Percentiles rank a stretch among this genome's conserved stretches.
Evolutionary conservation across 805 yeast genomes (phyloP).

Genomic region (Myxozyma mucilagina): DNA sequence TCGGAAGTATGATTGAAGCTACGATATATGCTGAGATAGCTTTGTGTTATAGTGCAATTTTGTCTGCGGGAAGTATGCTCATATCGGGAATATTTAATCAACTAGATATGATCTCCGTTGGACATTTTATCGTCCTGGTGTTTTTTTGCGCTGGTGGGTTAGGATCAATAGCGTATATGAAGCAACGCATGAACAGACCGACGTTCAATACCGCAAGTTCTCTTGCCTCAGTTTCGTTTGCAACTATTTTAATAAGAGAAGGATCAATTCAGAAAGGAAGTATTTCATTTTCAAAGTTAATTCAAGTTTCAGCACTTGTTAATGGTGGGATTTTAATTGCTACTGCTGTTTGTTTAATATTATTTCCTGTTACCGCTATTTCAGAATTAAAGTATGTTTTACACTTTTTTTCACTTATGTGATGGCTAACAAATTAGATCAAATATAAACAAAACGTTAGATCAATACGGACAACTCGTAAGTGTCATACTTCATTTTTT

Average conservation of each 20-base stretch:
- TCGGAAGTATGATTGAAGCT: slow-evolving; percentile 80
- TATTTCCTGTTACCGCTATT: slow-evolving; percentile 66
- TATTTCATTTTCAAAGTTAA: slow-evolving; percentile 57
- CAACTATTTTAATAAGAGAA: slow-evolving; percentile 71
- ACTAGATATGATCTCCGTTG: slow-evolving; percentile 43
- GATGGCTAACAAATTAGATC: slow-evolving; percentile 1
- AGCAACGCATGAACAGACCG: slow-evolving; percentile 63
- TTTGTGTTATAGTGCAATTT: slow-evolving; percentile 53
- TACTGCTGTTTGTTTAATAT: slow-evolving; percentile 56
- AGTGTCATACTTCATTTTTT: neutral
- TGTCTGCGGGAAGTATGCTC: slow-evolving; percentile 55
- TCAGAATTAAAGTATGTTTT: slow-evolving; percentile 45
- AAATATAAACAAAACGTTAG: neutral
- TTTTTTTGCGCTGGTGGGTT: slow-evolving; percentile 53
- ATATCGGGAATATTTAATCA: slow-evolving; percentile 51
- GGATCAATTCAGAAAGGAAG: slow-evolving; percentile 61
- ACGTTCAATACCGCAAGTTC: slow-evolving; percentile 83
- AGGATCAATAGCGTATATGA: slow-evolving; percentile 68
- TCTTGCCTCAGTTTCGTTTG: slow-evolving; percentile 67
- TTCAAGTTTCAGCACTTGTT: slow-evolving; percentile 59
- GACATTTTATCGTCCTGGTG: slow-evolving; percentile 52
- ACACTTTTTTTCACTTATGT: neutral
- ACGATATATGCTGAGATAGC: slow-evolving; percentile 59
- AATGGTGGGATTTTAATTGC: slow-evolving; percentile 60
- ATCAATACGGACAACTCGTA: neutral